A percentile compares a stretch with the other conserved stretches of the same genome.
phyloP scores from a whole-genome alignment of 805 yeast species.

The Saccharomyces jurei region DNA sequence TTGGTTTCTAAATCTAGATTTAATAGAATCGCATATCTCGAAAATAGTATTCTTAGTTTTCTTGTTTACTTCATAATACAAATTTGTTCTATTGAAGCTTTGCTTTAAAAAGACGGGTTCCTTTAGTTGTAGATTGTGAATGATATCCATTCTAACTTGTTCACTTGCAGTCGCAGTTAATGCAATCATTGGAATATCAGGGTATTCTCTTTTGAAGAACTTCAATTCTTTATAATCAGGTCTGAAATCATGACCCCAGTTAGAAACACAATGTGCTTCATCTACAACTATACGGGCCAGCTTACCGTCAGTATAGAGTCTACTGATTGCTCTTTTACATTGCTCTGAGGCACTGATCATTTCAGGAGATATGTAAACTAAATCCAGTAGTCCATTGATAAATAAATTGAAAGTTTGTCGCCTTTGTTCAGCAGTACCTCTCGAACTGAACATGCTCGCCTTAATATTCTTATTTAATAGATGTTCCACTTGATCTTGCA shows the following conservation, averaged over 20 bases:
- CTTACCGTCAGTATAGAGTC: constrained; percentile 44
- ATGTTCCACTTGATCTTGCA: constrained; percentile 96
- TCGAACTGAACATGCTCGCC: constrained; percentile 88
- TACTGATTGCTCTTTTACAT: constrained; percentile 56
- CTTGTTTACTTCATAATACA: constrained; percentile 66
- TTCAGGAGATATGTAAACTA: constrained; percentile 90
- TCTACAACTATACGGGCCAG: constrained; percentile 89
- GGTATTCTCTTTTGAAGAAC: constrained; percentile 64
- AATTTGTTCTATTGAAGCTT: constrained; percentile 85
- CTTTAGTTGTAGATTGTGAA: constrained; percentile 62
- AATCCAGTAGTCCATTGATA: constrained; percentile 57
- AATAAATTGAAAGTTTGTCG: constrained; percentile 56
- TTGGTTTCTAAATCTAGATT: constrained; percentile 41
- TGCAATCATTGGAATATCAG: constrained; percentile 88
- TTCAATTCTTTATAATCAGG: constrained; percentile 87
- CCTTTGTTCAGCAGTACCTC: constrained; percentile 56
- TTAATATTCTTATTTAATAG: constrained; percentile 55
- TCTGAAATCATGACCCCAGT: constrained; percentile 98
- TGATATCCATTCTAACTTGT: constrained; percentile 78
- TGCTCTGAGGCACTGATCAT: constrained; percentile 75
- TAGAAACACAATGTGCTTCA: constrained; percentile 96
- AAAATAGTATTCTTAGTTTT: constrained; percentile 51
- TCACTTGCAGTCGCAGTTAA: constrained; percentile 96
- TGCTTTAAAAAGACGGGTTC: constrained; percentile 69
- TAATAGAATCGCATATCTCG: constrained; percentile 53